Conservation (phyloP, 1,139 yeast species). For the Candida sp. region DNA sequence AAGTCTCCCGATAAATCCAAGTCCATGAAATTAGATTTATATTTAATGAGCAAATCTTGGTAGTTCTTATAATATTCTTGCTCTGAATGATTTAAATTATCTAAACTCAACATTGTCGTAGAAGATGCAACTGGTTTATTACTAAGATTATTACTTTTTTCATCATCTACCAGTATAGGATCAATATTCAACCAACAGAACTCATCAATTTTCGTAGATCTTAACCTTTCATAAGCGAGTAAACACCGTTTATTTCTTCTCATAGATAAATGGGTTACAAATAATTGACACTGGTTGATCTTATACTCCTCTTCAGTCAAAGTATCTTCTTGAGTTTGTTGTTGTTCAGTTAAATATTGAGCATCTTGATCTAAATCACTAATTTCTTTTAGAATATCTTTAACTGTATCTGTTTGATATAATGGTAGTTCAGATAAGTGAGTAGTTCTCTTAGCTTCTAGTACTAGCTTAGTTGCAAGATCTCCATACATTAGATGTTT, state of each 20-base stretch:
- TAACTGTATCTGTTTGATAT: conserved; percentile 74
- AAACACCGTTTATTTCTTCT: conserved; percentile 86
- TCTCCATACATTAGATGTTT: conserved; percentile 97
- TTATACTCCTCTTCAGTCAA: conserved; percentile 36
- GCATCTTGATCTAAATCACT: conserved; percentile 54
- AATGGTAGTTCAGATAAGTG: conserved; percentile 66
- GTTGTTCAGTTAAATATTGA: conserved; percentile 29
- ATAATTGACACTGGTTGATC: conserved; percentile 65
- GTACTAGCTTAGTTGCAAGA: conserved; percentile 70
- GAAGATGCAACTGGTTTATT: conserved; percentile 19
- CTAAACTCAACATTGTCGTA: conserved; percentile 32
- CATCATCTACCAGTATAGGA: conserved; percentile 17
- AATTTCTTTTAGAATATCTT: conserved; percentile 59
- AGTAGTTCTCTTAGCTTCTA: conserved; percentile 80
- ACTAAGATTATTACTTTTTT: conserved; percentile 2
- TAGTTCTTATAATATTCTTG: conserved; percentile 75
- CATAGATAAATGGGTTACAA: conserved; percentile 80
- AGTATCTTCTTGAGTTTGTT: conserved; percentile 15
- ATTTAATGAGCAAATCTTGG: conserved; percentile 67
- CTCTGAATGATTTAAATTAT: conserved; percentile 72
- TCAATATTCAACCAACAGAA: conserved; percentile 65
- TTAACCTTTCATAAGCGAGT: conserved; percentile 71
- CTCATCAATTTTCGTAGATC: conserved; percentile 67
- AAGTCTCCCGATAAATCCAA: conserved; percentile 86
- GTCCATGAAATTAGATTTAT: conserved; percentile 78